Conservation (phyloP, 2,329 filamentous ascomycete species). For the Fusarium poae region DNA sequence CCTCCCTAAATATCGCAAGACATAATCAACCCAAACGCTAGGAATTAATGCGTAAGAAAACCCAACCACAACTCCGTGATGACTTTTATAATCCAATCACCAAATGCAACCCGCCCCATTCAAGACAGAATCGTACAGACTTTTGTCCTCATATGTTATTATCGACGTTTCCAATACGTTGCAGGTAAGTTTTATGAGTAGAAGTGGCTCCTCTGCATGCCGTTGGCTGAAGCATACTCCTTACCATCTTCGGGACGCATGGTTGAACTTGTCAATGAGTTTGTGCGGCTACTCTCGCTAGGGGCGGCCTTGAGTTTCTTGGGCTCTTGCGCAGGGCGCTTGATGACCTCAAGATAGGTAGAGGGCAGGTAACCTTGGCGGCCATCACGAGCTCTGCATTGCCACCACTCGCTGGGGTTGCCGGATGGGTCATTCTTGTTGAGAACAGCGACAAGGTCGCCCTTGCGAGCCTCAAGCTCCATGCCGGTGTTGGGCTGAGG, state of each 20-base stretch:
- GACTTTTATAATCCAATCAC: constrained; percentile 47
- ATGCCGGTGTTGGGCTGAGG: constrained; percentile 79
- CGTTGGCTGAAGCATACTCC: constrained; percentile 66
- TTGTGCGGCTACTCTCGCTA: constrained; percentile 62
- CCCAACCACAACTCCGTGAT: constrained; percentile 44
- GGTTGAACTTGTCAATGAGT: constrained; percentile 63
- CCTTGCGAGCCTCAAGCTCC: constrained; percentile 92
- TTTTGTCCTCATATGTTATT: constrained; percentile 19
- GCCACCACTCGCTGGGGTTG: constrained; percentile 96
- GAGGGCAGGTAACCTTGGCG: constrained; percentile 91
- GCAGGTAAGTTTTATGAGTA: constrained; percentile 59
- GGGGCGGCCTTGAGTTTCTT: constrained; percentile 66
- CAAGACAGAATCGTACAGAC: constrained; percentile 43
- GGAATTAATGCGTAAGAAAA: constrained; percentile 43
- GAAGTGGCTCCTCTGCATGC: constrained; percentile 71
- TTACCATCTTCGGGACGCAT: constrained; percentile 58
- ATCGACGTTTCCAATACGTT: constrained; percentile 11
- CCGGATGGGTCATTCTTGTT: constrained; percentile 93
- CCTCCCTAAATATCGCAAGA: constrained; percentile 25
- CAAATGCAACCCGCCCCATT: constrained; percentile 40
- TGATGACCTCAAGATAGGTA: constrained; percentile 85
- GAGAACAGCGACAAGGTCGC: constrained; percentile 93
- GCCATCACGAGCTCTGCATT: constrained; percentile 89
- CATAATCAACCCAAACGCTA: constrained; percentile 44
- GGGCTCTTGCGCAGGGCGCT: constrained; percentile 64